Conservation (phyloP, 495 filamentous ascomycete species). For the Hypoxylon fragiforme region DNA sequence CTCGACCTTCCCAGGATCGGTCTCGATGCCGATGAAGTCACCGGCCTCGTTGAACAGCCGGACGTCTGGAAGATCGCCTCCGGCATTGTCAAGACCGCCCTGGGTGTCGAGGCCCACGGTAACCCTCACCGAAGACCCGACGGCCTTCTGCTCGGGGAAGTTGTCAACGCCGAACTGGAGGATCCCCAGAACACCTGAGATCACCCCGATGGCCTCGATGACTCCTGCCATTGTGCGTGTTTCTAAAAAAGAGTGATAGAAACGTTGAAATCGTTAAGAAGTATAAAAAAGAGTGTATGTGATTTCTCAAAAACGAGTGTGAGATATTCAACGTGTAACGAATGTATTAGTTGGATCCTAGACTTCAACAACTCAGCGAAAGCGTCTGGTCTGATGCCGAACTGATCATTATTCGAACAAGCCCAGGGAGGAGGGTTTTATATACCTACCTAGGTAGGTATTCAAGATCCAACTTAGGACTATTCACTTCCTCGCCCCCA, state of each 20-base stretch:
- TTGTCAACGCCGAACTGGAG: slow-evolving; percentile 29
- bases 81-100: slow-evolving; percentile 25
- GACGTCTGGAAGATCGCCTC: slow-evolving; percentile 40
- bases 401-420: too few relatives aligned
- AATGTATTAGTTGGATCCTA: slow-evolving; percentile 18
- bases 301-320: too few relatives aligned
- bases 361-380: too few relatives aligned
- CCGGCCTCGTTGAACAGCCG: slow-evolving; percentile 38
- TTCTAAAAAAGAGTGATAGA: neutral
- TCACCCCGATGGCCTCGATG: slow-evolving; percentile 25
- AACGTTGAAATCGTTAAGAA: neutral
- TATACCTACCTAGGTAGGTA: too few relatives aligned
- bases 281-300: neutral
- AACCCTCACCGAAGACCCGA: slow-evolving; percentile 28
- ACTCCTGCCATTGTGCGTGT: slow-evolving; percentile 24
- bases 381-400: too few relatives aligned
- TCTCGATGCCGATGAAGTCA: slow-evolving; percentile 28
- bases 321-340: slow-evolving; percentile 5
- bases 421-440: too few relatives aligned
- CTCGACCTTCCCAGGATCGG: slow-evolving; percentile 28
- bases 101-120: slow-evolving; percentile 33
- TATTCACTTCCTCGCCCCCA: too few relatives aligned
- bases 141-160: slow-evolving; percentile 9
- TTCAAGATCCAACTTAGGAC: too few relatives aligned
- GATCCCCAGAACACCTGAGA: slow-evolving; percentile 24